These are phyloP conservation scores for Cnidoscolus chayamansa DNA, from an alignment of 441 rosid genomes.

Conservation along the genomic window DNA sequence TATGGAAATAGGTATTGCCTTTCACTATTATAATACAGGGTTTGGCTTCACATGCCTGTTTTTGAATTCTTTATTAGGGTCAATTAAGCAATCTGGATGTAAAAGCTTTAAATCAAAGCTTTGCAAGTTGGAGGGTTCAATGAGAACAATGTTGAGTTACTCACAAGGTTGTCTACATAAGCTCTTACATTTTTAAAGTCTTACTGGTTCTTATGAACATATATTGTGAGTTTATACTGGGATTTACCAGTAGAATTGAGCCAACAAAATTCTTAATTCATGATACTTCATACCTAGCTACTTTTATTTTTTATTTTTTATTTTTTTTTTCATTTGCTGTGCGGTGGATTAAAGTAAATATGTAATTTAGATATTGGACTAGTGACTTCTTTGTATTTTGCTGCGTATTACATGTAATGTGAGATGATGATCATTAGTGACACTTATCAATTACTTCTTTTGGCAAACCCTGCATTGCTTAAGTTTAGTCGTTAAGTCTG, in stretches of 20 bases:
- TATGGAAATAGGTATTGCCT: neutral
- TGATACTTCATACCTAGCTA: neutral
- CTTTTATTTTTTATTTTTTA: neutral
- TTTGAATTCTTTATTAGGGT: neutral
- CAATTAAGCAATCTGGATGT: neutral
- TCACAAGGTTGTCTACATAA: neutral
- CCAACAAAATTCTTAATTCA: neutral
- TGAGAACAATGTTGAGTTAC: neutral
- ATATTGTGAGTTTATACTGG: neutral
- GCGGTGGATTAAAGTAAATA: neutral
- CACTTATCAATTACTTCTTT: neutral
- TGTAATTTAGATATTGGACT: neutral
- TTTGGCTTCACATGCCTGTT: neutral
- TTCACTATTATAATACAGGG: neutral
- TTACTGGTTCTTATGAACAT: neutral
- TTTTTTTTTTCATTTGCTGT: neutral
- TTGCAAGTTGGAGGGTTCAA: neutral
- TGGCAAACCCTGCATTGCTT: neutral
- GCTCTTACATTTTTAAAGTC: neutral
- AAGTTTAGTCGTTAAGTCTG: slow-evolving; percentile 14
- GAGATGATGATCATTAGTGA: neutral
- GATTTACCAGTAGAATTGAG: neutral
- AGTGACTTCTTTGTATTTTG: neutral
- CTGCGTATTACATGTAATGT: neutral
- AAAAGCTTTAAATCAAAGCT: neutral